Percentiles rank a stretch among this genome's conserved stretches.
These are phyloP conservation scores for Ichthyophthirius multifiliis DNA, from an alignment of 169 alveolate genomes.

Conservation along the genomic window DNA sequence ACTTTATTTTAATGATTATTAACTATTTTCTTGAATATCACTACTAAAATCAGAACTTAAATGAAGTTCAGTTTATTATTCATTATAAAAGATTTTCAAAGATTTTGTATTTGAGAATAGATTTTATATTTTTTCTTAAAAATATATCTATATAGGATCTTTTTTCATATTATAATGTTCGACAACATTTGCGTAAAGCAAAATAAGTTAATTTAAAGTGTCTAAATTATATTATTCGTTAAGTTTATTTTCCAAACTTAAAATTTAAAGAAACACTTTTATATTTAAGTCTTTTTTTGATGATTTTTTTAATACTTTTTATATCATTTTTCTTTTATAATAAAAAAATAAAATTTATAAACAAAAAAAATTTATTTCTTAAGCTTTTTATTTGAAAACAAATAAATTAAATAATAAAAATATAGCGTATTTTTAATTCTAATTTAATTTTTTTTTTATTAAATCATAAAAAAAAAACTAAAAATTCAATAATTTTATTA, in stretches of 20 bases:
- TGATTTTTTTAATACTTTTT: no score
- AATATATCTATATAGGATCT: constrained; percentile 17
- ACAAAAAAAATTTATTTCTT: no score
- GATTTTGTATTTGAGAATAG: constrained; percentile 3
- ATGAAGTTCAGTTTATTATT: not conserved
- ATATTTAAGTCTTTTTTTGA: no score
- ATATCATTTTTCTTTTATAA: no score
- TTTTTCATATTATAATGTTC: constrained; percentile 13
- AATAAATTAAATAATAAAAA: no score
- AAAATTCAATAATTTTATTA: no score
- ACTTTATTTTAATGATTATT: no score
- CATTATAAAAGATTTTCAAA: not conserved
- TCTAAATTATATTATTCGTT: not conserved
- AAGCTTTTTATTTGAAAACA: no score
- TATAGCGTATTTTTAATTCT: no score
- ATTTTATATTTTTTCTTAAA: constrained; percentile 16
- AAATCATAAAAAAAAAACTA: no score
- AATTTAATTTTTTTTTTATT: no score
- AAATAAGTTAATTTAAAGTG: not conserved
- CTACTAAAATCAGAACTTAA: not conserved
- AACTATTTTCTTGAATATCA: not conserved
- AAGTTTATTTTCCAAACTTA: not conserved
- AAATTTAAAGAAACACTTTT: not conserved
- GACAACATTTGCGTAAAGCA: constrained; percentile 3
- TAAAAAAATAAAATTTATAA: no score